Percentiles rank a stretch among this genome's conserved stretches.
Evolutionary conservation across 2,329 filamentous ascomycete species (phyloP).

Genomic region (Blastomyces silverae): DNA sequence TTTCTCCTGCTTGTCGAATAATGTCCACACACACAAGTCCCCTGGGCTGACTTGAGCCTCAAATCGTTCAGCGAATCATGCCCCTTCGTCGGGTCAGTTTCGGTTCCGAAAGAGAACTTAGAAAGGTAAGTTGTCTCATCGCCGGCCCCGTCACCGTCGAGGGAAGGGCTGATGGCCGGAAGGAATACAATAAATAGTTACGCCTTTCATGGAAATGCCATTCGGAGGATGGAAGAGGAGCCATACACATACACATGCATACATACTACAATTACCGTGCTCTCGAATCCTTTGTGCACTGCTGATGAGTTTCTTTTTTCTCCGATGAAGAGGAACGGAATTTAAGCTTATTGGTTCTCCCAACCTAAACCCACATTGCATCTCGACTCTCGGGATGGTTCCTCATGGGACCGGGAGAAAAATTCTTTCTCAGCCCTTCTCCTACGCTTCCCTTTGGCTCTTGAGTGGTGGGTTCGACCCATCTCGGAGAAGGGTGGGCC

Average conservation of each 20-base stretch:
- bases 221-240: background rate
- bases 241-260: background rate
- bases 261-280: too few species aligned
- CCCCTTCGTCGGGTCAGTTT: background rate
- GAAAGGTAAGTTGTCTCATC: too few species aligned
- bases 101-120: background rate
- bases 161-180: too few species aligned
- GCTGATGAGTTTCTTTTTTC: background rate
- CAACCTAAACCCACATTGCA: background rate
- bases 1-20: background rate
- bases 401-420: background rate
- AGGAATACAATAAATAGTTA: too few species aligned
- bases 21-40: background rate
- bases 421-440: background rate
- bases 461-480: background rate
- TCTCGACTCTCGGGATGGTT: background rate
- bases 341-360: slow-evolving; percentile 5
- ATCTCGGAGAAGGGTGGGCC: background rate
- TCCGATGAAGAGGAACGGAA: background rate
- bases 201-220: background rate
- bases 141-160: too few species aligned
- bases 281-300: background rate
- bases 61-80: background rate
- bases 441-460: background rate
- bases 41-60: background rate